Base-by-base conservation (phyloP, 2,329 filamentous ascomycete genomes). In the Curvularia sp. region DNA sequence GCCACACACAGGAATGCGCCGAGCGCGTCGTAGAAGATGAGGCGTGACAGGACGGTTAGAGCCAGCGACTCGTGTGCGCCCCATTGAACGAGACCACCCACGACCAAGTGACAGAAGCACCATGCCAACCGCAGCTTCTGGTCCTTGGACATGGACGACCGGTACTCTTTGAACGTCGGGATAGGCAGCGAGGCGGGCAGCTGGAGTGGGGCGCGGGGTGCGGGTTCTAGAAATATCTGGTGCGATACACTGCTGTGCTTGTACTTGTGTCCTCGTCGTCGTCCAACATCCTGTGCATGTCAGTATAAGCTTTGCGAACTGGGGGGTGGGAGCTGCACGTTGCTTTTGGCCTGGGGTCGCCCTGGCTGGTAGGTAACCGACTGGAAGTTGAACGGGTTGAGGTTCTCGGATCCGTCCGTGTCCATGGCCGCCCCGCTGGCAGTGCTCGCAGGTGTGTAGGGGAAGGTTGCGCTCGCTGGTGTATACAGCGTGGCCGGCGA, bases 221-320 rank as follows among this genome's bases (percentile, higher is more conserved):
- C 90, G 6, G 95, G 95, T 75, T 97, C 93, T 68, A 96, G 91
- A 78, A 98, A 97, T 77, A 98, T 96, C 77, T 97, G 93, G 75
- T 98, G 93, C 20, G 92, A 96, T 57, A 99, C 90, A 75, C 92
- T 96, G 76, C 91, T 96, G 81, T 98, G 94, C 75, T 97, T 97
- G 84, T 99, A 99, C 76, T 95, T 93, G 81, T 99, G 95, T 62
- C 95, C 95, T 61, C 94, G 89, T 65, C 95, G 88, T 78, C 97
- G 92, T 63, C 93, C 93, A 63, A 97, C 87, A 68, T 92, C 94
- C 89, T 96, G 76, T 53, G 39, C 53, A 64, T 66, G 68, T 77
- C 63, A 78, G 58, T 62, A 50, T 20, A n/a, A 13, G 49, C 15
- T 33, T 24, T 41, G 38, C 8, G 28, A 4, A 15, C 20, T 13